phyloP scores from a whole-genome alignment of 805 yeast species.

The Kregervanrija fluxuum region DNA sequence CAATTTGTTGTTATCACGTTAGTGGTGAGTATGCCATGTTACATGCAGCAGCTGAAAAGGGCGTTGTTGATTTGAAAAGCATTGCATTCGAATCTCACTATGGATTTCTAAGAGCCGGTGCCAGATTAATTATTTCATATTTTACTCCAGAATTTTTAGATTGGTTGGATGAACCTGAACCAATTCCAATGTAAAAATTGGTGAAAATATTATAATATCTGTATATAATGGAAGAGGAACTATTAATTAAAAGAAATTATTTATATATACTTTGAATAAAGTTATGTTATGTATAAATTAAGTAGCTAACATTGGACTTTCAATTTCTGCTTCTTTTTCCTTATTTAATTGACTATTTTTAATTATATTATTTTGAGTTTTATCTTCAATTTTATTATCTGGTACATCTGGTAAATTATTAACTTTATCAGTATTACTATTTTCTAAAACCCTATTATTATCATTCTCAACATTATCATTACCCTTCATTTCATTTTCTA shows the following conservation, averaged over 20 bases:
- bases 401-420: slow-evolving; percentile 28
- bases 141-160: slow-evolving; percentile 94
- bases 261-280: neutral
- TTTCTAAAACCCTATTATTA: neutral
- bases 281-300: no score
- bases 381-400: slow-evolving; percentile 10
- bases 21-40: slow-evolving; percentile 97
- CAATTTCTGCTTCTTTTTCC: slow-evolving; percentile 9
- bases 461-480: slow-evolving; percentile 2
- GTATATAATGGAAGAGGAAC: neutral
- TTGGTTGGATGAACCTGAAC: slow-evolving; percentile 54
- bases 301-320: no score
- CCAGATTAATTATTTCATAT: slow-evolving; percentile 82
- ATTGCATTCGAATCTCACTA: slow-evolving; percentile 81
- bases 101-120: slow-evolving; percentile 94
- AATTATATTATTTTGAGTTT: slow-evolving; percentile 3
- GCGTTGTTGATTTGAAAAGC: slow-evolving; percentile 75
- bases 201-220: neutral
- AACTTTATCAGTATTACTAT: slow-evolving; percentile 2
- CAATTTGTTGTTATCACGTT: slow-evolving; percentile 92
- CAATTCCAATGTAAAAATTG: slow-evolving; percentile 13
- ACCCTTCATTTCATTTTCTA: slow-evolving; percentile 40
- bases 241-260: neutral
- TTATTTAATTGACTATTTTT: slow-evolving; percentile 5
- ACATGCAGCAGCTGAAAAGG: slow-evolving; percentile 97